phyloP scores from a whole-genome alignment of 2,329 filamentous ascomycete species.

The Rugonectria rugulosa region DNA sequence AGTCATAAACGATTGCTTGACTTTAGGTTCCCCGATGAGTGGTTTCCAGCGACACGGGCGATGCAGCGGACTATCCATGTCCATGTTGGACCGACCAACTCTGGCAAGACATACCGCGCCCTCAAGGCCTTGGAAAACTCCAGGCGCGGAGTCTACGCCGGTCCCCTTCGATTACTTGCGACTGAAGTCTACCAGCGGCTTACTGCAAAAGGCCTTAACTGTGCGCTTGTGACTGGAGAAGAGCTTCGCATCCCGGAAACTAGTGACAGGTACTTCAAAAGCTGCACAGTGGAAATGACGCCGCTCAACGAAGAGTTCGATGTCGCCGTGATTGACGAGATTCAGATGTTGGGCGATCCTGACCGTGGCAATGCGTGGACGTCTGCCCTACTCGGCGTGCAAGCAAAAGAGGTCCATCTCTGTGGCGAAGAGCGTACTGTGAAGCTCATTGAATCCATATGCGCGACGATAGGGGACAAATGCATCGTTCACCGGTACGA shows the following conservation, averaged over 20 bases:
- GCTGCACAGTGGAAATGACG: constrained; percentile 94
- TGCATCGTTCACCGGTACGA: constrained; percentile 84
- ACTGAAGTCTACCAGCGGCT: constrained; percentile 96
- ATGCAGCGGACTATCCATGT: constrained; percentile 86
- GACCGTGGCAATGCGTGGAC: constrained; percentile 96
- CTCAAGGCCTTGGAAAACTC: constrained; percentile 82
- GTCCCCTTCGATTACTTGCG: constrained; percentile 85
- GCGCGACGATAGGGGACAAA: constrained; percentile 81
- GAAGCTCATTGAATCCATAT: constrained; percentile 78
- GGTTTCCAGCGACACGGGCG: constrained; percentile 85
- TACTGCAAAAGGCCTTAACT: constrained; percentile 76
- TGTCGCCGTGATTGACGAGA: constrained; percentile 96
- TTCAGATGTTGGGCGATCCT: constrained; percentile 89
- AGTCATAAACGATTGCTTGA: constrained; percentile 76
- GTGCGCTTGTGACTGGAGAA: constrained; percentile 88
- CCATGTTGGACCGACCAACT: constrained; percentile 97
- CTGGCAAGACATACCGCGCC: constrained; percentile 96
- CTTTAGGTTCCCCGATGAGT: constrained; percentile 87
- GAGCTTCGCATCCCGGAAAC: constrained; percentile 76
- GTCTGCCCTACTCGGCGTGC: constrained; percentile 83
- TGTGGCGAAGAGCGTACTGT: constrained; percentile 90
- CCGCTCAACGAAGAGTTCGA: constrained; percentile 69
- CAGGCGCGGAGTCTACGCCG: constrained; percentile 84
- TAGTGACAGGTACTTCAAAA: constrained; percentile 68
- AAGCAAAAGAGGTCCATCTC: constrained; percentile 88